These are phyloP conservation scores for Peronospora farinosa DNA, from an alignment of 352 stramenopile species.

Conservation along the genomic window DNA sequence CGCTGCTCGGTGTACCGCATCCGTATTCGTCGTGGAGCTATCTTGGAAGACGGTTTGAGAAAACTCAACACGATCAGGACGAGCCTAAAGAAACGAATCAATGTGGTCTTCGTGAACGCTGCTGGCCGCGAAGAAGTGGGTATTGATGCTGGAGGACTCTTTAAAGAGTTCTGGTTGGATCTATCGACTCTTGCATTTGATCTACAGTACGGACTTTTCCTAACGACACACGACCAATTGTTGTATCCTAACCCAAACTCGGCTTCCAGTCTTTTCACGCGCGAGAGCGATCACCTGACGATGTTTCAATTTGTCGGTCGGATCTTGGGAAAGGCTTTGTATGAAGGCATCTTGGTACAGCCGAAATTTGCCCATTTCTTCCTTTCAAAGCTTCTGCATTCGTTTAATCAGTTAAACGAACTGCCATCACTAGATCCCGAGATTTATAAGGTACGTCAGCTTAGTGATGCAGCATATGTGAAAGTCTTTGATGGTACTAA, in stretches of 20 bases:
- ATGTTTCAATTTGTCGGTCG: conserved; percentile 94
- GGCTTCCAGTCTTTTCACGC: conserved; percentile 68
- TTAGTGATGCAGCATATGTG: neutral
- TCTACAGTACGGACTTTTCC: conserved; percentile 86
- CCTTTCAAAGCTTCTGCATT: conserved; percentile 87
- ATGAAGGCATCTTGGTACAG: conserved; percentile 93
- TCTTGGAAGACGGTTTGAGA: conserved; percentile 86
- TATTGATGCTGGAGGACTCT: conserved; percentile 94
- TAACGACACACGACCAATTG: conserved; percentile 61
- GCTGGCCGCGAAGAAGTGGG: conserved; percentile 89
- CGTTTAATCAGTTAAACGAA: conserved; percentile 78
- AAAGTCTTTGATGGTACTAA: neutral
- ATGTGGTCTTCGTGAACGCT: conserved; percentile 83
- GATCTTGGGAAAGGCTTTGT: conserved; percentile 94
- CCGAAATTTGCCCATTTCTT: conserved; percentile 96
- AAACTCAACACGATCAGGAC: conserved; percentile 81
- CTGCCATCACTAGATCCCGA: conserved; percentile 89
- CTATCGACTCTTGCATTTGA: conserved; percentile 90
- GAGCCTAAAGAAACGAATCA: conserved; percentile 82
- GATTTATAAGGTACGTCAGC: conserved; percentile 83
- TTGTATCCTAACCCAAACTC: conserved; percentile 94
- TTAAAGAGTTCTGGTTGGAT: conserved; percentile 96
- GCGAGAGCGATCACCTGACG: conserved; percentile 75
- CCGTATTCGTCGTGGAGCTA: conserved; percentile 50
- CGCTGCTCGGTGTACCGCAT: conserved; percentile 46